Percentiles rank a stretch among this genome's conserved stretches.
These are phyloP conservation scores for Apophysomyces ossiformis DNA, from an alignment of 371 early-diverging fungal genomes.

Conservation along the genomic window DNA sequence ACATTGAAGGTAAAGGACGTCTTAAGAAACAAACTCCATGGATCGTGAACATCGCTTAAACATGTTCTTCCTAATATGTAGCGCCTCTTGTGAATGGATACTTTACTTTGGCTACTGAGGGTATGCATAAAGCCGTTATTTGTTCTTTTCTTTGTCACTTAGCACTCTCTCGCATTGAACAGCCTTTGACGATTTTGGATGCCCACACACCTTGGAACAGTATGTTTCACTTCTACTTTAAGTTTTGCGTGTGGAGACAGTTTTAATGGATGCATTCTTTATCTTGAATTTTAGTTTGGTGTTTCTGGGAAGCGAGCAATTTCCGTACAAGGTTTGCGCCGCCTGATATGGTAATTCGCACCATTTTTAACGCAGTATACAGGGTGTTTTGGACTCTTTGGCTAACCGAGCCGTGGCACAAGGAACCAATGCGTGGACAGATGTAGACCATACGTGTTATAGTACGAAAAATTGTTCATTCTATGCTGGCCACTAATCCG, in stretches of 20 bases:
- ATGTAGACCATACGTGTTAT: slow-evolving; percentile 66
- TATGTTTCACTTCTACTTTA: slow-evolving; percentile 28
- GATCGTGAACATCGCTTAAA: slow-evolving; percentile 3
- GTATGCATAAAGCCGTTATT: slow-evolving; percentile 31
- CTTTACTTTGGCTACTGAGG: slow-evolving; percentile 69
- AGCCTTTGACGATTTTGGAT: slow-evolving; percentile 73
- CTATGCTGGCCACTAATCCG: background rate
- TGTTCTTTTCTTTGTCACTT: background rate
- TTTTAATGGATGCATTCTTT: background rate
- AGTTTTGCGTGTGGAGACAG: background rate
- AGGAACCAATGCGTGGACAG: slow-evolving; percentile 76
- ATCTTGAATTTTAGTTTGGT: slow-evolving; percentile 47
- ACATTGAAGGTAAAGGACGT: slow-evolving; percentile 58
- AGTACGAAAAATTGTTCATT: slow-evolving; percentile 33
- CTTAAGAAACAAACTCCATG: background rate
- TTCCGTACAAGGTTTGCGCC: slow-evolving; percentile 62
- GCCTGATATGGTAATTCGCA: background rate
- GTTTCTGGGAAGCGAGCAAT: slow-evolving; percentile 70
- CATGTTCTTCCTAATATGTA: slow-evolving; percentile 19
- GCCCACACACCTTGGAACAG: slow-evolving; percentile 76
- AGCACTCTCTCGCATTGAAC: background rate
- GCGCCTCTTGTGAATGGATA: slow-evolving; percentile 71
- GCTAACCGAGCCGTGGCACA: slow-evolving; percentile 73
- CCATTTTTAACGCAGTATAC: background rate
- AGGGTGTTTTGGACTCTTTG: slow-evolving; percentile 70